These are phyloP conservation scores for Sugiyamaella neomexicana DNA, from an alignment of 1,139 yeast genomes.

Conservation along the genomic window DNA sequence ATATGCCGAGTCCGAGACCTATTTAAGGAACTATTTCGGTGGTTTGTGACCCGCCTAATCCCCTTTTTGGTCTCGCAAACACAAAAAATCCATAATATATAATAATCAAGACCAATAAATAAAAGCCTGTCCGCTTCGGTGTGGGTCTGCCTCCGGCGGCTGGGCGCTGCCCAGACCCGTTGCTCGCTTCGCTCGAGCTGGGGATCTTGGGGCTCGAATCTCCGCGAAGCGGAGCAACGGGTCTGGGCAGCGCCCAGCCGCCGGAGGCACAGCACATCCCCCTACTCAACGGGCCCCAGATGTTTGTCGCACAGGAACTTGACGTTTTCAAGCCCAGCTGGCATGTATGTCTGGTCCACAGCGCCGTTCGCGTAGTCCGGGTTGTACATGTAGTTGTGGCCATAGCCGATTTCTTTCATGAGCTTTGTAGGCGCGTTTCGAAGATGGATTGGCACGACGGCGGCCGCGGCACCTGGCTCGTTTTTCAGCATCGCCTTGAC, in stretches of 20 bases:
- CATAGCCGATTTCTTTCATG: slow-evolving; percentile 87
- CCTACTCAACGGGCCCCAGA: slow-evolving; percentile 35
- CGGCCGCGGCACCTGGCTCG: slow-evolving; percentile 60
- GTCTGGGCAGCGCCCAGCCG: slow-evolving; percentile 3
- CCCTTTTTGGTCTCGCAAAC: background rate
- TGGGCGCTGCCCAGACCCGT: background rate
- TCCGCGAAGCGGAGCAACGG: background rate
- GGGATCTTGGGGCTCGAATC: background rate
- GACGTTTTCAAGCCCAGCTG: slow-evolving; percentile 35
- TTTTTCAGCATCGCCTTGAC: slow-evolving; percentile 59
- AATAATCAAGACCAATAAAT: background rate
- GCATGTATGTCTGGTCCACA: slow-evolving; percentile 59
- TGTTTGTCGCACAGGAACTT: slow-evolving; percentile 47
- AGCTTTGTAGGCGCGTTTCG: slow-evolving; percentile 91
- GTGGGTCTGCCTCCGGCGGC: background rate
- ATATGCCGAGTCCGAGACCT: slow-evolving; percentile 38
- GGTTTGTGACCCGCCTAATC: slow-evolving; percentile 6
- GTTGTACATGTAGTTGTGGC: slow-evolving; percentile 81
- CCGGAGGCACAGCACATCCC: background rate
- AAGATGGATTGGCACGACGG: slow-evolving; percentile 54
- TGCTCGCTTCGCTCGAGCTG: background rate
- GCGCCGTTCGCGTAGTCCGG: slow-evolving; percentile 73
- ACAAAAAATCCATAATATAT: background rate
- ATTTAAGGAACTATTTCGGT: slow-evolving; percentile 31
- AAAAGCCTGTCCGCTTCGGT: background rate